Conservation (phyloP, 2,329 filamentous ascomycete genomes). For the Aspergillus felis region DNA sequence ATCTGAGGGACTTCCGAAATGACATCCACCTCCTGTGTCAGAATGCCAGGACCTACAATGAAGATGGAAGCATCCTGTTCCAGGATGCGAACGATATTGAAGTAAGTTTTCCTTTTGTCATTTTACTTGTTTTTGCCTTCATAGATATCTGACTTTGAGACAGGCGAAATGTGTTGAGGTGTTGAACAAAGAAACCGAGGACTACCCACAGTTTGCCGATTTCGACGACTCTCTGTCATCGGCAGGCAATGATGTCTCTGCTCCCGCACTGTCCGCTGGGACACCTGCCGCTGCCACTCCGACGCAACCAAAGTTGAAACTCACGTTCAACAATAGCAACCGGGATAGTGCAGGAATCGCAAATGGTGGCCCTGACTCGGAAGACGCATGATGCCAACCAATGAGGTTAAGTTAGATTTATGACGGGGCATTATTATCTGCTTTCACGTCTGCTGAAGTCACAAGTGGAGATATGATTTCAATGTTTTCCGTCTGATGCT, state of each 20-base stretch:
- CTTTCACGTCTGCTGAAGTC: background rate
- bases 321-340: constrained; percentile 53
- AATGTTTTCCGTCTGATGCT: background rate
- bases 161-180: constrained; percentile 51
- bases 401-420: constrained; percentile 7
- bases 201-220: constrained; percentile 54
- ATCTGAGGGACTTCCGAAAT: constrained; percentile 71
- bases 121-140: background rate
- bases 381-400: constrained; percentile 16
- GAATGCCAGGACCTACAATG: constrained; percentile 95
- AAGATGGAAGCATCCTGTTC: constrained; percentile 88
- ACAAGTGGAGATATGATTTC: background rate
- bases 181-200: constrained; percentile 51
- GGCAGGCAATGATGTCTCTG: constrained; percentile 48
- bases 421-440: constrained; percentile 10
- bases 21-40: constrained; percentile 82
- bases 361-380: constrained; percentile 22
- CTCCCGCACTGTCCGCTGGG: constrained; percentile 44
- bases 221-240: constrained; percentile 51
- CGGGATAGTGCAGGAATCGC: constrained; percentile 30
- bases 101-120: constrained; percentile 52
- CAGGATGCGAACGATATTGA: constrained; percentile 90
- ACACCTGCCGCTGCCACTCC: constrained; percentile 60
- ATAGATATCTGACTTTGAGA: constrained; percentile 2
- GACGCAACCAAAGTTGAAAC: constrained; percentile 63